Conservation (phyloP, 2,329 filamentous ascomycete genomes). For the Fusarium buxicola region DNA sequence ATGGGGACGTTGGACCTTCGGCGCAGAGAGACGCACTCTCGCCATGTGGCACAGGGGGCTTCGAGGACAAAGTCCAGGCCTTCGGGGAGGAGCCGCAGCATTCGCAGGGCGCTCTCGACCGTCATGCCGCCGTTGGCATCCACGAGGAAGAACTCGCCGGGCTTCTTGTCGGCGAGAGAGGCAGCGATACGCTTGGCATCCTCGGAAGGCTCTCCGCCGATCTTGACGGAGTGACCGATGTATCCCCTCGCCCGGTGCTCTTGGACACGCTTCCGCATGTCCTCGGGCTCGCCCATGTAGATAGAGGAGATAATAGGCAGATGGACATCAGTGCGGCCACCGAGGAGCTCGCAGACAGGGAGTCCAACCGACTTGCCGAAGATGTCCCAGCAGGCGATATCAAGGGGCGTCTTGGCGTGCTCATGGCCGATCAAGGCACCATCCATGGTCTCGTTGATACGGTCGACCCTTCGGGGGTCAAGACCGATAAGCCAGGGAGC, state of each 20-base stretch:
- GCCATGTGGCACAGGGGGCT: slow-evolving; percentile 32
- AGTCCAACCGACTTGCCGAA: slow-evolving; percentile 34
- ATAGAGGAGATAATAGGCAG: slow-evolving; percentile 39
- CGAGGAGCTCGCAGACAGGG: slow-evolving; percentile 37
- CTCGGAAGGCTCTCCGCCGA: slow-evolving; percentile 21
- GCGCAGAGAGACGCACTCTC: slow-evolving; percentile 29
- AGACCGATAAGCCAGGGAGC: slow-evolving; percentile 28
- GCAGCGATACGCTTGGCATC: slow-evolving; percentile 31
- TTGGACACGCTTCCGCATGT: slow-evolving; percentile 27
- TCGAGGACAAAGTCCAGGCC: slow-evolving; percentile 38
- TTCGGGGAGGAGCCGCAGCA: slow-evolving; percentile 31
- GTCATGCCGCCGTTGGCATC: slow-evolving; percentile 34
- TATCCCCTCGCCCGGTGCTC: slow-evolving; percentile 28
- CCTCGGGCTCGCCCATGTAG: slow-evolving; percentile 26
- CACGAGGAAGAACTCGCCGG: slow-evolving; percentile 35
- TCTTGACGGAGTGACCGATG: slow-evolving; percentile 32
- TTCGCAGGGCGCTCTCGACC: slow-evolving; percentile 30
- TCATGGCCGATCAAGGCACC: slow-evolving; percentile 23
- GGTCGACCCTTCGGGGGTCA: slow-evolving; percentile 29
- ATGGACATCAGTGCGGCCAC: slow-evolving; percentile 23
- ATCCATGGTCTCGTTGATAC: slow-evolving; percentile 39
- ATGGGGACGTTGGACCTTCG: slow-evolving; percentile 27
- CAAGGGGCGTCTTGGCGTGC: slow-evolving; percentile 34
- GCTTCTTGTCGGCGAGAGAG: slow-evolving; percentile 27
- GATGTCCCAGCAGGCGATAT: slow-evolving; percentile 38